phyloP scores from a whole-genome alignment of 2,329 filamentous ascomycete species.

The Botrytis cinerea region DNA sequence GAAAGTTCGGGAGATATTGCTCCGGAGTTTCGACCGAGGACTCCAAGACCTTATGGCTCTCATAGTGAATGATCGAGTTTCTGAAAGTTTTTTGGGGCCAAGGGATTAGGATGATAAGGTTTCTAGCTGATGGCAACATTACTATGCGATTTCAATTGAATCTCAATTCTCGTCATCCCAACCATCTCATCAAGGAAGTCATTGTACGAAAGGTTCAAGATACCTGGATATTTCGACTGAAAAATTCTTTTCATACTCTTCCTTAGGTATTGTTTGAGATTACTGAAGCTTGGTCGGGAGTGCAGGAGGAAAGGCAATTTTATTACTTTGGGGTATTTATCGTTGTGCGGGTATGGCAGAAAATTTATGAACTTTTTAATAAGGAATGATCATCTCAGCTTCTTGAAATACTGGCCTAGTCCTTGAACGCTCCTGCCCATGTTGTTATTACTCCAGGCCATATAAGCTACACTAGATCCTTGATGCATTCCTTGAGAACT shows the following conservation, averaged over 20 bases:
- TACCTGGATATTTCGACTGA: neutral
- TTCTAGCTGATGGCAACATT: neutral
- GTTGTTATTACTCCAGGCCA: neutral
- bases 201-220: neutral
- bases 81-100: too few species aligned
- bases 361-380: neutral
- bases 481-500: too few species aligned
- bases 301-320: too few species aligned
- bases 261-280: neutral
- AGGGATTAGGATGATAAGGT: neutral
- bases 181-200: neutral
- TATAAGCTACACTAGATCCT: neutral
- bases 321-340: neutral
- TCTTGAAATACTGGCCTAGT: neutral
- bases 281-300: neutral
- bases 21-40: constrained; percentile 20
- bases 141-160: neutral
- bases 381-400: too few species aligned
- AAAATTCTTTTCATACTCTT: neutral
- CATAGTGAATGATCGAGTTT: neutral
- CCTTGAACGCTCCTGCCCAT: neutral
- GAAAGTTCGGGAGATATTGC: constrained; percentile 4
- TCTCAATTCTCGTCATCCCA: neutral
- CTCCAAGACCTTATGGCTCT: constrained; percentile 14
- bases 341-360: neutral